phyloP scores from a whole-genome alignment of 176 grass and related monocot species.

The Areca catechu region DNA sequence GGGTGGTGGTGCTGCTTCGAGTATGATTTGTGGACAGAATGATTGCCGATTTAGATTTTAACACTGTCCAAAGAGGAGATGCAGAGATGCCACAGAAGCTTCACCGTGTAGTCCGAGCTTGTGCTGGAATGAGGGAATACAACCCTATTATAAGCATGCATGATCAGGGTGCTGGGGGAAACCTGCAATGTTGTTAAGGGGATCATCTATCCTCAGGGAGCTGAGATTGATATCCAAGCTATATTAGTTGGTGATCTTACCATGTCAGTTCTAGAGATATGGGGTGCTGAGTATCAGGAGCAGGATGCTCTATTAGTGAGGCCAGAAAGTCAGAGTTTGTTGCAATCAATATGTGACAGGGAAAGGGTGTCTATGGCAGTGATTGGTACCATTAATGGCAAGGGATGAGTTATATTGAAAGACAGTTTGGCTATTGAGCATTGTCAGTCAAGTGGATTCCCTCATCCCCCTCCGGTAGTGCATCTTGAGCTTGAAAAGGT shows the following conservation, averaged over 20 bases:
- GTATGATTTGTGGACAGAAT: constrained; percentile 91
- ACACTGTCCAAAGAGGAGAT: constrained; percentile 93
- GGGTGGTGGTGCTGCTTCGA: constrained; percentile 91
- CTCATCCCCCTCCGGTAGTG: constrained; percentile 46
- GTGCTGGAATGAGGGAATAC: constrained; percentile 74
- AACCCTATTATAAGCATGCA: constrained; percentile 97
- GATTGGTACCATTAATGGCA: constrained; percentile 72
- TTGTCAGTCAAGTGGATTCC: constrained; percentile 34
- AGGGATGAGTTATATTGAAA: constrained; percentile 77
- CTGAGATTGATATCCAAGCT: constrained; percentile 81
- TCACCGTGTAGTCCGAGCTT: constrained; percentile 75
- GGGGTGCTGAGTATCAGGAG: constrained; percentile 91
- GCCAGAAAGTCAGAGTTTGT: constrained; percentile 41
- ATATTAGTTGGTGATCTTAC: constrained; percentile 87
- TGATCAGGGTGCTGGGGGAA: constrained; percentile 91
- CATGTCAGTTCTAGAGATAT: constrained; percentile 81
- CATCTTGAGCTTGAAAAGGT: constrained; percentile 95
- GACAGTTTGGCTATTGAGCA: constrained; percentile 56
- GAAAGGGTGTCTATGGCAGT: constrained; percentile 88
- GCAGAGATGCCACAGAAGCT: constrained; percentile 96
- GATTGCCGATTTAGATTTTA: constrained; percentile 93
- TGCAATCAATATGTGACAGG: constrained; percentile 66
- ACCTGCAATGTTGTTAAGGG: constrained; percentile 94
- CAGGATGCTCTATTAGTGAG: constrained; percentile 75
- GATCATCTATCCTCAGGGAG: constrained; percentile 88